Evolutionary conservation across 306 rosid genomes (phyloP).

Genomic region (Comarum palustre): DNA sequence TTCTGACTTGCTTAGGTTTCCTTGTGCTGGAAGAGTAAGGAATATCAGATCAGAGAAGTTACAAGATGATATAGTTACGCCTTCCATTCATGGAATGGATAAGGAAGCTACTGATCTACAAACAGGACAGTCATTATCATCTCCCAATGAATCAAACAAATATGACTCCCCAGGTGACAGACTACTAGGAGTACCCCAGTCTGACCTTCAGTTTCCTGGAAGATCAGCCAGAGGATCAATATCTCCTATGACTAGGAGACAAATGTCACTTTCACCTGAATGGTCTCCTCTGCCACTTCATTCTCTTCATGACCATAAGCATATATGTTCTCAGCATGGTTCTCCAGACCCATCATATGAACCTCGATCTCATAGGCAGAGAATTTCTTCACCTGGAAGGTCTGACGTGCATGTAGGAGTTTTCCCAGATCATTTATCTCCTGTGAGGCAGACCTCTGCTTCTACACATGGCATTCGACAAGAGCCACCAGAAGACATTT

Average conservation of each 20-base stretch:
- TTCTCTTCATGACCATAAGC: not conserved
- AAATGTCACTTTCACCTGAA: not conserved
- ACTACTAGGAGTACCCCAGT: not conserved
- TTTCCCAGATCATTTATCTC: not conserved
- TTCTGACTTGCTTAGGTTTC: not conserved
- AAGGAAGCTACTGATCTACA: not conserved
- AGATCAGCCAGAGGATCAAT: constrained; percentile 1
- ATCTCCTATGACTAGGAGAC: not conserved
- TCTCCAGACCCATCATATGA: constrained; percentile 9
- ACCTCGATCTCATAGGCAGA: not conserved
- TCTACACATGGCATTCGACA: constrained; percentile 8
- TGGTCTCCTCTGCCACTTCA: not conserved
- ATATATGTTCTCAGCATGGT: constrained; percentile 1
- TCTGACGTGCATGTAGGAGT: not conserved
- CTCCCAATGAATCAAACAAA: not conserved
- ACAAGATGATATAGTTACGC: not conserved
- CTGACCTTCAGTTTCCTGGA: not conserved
- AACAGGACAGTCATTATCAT: not conserved
- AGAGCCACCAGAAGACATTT: not conserved
- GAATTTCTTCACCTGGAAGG: not conserved
- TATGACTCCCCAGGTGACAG: not conserved
- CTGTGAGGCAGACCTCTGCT: not conserved
- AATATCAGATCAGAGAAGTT: not conserved
- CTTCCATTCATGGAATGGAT: not conserved
- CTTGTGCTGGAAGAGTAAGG: not conserved